Evolutionary conservation across 345 rosid species (phyloP).

Genomic region (Lepidium aucheri): DNA sequence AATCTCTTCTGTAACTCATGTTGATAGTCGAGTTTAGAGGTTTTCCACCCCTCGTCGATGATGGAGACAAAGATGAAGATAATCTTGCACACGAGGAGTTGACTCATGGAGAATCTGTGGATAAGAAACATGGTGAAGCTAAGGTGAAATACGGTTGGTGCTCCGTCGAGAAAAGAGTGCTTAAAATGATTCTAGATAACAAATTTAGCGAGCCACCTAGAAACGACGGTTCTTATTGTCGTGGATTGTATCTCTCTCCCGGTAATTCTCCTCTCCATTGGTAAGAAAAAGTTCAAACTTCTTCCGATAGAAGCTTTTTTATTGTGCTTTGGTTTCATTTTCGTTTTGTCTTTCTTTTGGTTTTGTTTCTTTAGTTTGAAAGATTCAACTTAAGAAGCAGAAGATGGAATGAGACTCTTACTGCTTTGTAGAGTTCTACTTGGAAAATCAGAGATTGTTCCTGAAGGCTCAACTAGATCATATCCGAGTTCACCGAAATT

Average conservation of each 20-base stretch:
- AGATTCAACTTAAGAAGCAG: conserved; percentile 32
- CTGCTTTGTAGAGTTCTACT: conserved; percentile 60
- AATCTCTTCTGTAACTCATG: too few relatives aligned
- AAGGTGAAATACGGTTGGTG: conserved; percentile 67
- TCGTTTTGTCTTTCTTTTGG: not conserved
- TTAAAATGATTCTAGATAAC: conserved; percentile 36
- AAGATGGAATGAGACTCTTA: conserved; percentile 60
- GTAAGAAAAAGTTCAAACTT: conserved; percentile 10
- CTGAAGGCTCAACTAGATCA: conserved; percentile 38
- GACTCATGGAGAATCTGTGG: conserved; percentile 41
- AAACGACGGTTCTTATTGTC: conserved; percentile 42
- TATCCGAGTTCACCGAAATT: conserved; percentile 58
- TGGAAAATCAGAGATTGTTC: conserved; percentile 60
- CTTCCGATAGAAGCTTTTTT: not conserved
- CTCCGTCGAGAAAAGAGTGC: conserved; percentile 36
- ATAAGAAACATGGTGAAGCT: conserved; percentile 29
- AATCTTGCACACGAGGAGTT: too few relatives aligned
- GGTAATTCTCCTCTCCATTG: conserved; percentile 54
- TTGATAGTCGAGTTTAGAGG: too few relatives aligned
- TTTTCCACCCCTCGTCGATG: too few relatives aligned
- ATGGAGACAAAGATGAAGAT: too few relatives aligned
- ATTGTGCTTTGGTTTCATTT: not conserved
- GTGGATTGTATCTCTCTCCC: conserved; percentile 57
- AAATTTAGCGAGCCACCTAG: conserved; percentile 47
- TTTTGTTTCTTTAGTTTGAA: conserved; percentile 33